These are phyloP conservation scores for Plectosphaerella cucumerina DNA, from an alignment of 2,329 filamentous ascomycete species.

Conservation along the genomic window DNA sequence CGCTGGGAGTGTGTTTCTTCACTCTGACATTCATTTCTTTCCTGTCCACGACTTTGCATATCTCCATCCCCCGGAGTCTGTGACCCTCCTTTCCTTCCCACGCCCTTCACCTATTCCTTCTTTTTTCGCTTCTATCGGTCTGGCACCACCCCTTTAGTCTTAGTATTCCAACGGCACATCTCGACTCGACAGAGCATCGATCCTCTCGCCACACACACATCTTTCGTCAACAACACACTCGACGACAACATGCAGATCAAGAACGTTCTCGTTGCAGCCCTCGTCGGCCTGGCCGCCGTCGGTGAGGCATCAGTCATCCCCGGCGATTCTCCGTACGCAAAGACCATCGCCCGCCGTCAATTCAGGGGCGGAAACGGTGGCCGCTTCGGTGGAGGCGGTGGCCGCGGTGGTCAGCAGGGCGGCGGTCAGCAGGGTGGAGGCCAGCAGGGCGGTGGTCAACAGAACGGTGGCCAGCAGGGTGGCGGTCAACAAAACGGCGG, in stretches of 20 bases:
- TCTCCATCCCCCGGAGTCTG: slow-evolving; percentile 27
- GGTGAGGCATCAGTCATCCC: slow-evolving; percentile 40
- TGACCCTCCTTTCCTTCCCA: slow-evolving; percentile 30
- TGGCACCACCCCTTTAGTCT: slow-evolving; percentile 39
- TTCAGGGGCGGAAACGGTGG: slow-evolving; percentile 13
- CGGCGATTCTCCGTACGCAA: slow-evolving; percentile 29
- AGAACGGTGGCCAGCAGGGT: too few relatives aligned
- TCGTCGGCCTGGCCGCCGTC: slow-evolving; percentile 41
- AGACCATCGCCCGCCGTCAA: slow-evolving; percentile 37
- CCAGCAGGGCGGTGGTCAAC: too few relatives aligned
- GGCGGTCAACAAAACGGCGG: slow-evolving; percentile 3
- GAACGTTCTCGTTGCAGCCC: slow-evolving; percentile 37
- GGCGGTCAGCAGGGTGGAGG: neutral
- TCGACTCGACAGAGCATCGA: slow-evolving; percentile 1
- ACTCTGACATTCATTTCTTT: slow-evolving; percentile 41
- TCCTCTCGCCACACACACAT: slow-evolving; percentile 10
- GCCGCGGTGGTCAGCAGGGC: slow-evolving; percentile 10
- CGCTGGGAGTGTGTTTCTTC: slow-evolving; percentile 46
- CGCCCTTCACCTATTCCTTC: slow-evolving; percentile 20
- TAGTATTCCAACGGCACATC: too few relatives aligned
- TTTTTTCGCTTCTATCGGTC: slow-evolving; percentile 33
- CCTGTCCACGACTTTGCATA: slow-evolving; percentile 26
- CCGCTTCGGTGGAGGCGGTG: slow-evolving; percentile 12
- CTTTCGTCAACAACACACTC: neutral
- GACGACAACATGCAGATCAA: slow-evolving; percentile 48